A percentile compares a stretch with the other conserved stretches of the same genome.
Evolutionary conservation across 2,329 filamentous ascomycete genomes (phyloP).

Genomic region (Pezicula radicicola): DNA sequence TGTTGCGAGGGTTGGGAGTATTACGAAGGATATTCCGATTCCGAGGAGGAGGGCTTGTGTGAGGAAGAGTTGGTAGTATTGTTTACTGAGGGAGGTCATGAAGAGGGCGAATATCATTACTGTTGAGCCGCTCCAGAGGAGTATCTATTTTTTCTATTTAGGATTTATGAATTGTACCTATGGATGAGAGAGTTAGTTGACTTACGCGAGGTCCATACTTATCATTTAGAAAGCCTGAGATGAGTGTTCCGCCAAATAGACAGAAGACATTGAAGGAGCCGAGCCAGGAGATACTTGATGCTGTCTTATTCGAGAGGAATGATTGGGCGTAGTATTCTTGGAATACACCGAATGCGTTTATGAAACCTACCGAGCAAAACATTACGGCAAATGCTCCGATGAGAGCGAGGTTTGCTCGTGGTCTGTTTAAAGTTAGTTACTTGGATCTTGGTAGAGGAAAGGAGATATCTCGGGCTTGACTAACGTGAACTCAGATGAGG

Average conservation of each 20-base stretch:
- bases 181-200: not conserved
- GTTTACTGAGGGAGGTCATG: slow-evolving; percentile 25
- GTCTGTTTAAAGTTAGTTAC: not conserved
- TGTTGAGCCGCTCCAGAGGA: slow-evolving; percentile 16
- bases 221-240: slow-evolving; percentile 28
- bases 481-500: slow-evolving; percentile 7
- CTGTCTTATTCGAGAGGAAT: slow-evolving; percentile 16
- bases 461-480: not conserved
- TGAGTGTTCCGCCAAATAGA: slow-evolving; percentile 19
- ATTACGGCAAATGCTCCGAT: slow-evolving; percentile 15
- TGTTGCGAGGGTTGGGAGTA: slow-evolving; percentile 18
- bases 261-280: slow-evolving; percentile 31
- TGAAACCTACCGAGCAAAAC: slow-evolving; percentile 29
- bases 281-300: slow-evolving; percentile 31
- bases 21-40: slow-evolving; percentile 19
- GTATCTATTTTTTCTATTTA: slow-evolving; percentile 3
- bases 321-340: slow-evolving; percentile 27
- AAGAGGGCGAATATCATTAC: slow-evolving; percentile 23
- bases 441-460: not conserved
- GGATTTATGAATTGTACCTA: not conserved
- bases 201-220: slow-evolving; percentile 25
- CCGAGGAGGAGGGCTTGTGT: slow-evolving; percentile 22
- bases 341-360: slow-evolving; percentile 33
- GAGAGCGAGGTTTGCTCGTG: slow-evolving; percentile 7
- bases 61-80: slow-evolving; percentile 31